These are phyloP conservation scores for Aspergillus versicolor DNA, from an alignment of 2,329 filamentous ascomycete species.

Conservation along the genomic window DNA sequence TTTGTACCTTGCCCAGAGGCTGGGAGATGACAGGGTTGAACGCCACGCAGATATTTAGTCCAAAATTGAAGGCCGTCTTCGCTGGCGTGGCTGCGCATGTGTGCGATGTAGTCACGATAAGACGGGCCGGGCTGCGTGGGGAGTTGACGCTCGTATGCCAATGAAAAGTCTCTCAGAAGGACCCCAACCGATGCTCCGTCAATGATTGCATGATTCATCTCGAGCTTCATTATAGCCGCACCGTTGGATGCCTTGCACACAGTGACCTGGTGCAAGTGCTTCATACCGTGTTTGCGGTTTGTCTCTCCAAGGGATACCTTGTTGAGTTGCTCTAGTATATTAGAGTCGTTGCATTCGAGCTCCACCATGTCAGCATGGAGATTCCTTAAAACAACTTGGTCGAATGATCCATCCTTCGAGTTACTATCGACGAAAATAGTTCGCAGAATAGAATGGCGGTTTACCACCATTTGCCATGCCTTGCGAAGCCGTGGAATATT, in stretches of 20 bases:
- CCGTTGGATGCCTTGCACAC: slow-evolving; percentile 33
- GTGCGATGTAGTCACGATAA: slow-evolving; percentile 41
- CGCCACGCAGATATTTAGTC: slow-evolving; percentile 34
- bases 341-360: slow-evolving; percentile 30
- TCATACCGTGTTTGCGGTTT: slow-evolving; percentile 30
- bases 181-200: slow-evolving; percentile 37
- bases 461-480: slow-evolving; percentile 35
- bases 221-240: slow-evolving; percentile 34
- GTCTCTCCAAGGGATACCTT: slow-evolving; percentile 29
- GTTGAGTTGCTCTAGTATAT: slow-evolving; percentile 27
- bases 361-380: slow-evolving; percentile 31
- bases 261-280: slow-evolving; percentile 35
- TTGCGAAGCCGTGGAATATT: slow-evolving; percentile 27
- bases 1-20: neutral
- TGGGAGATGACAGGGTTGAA: slow-evolving; percentile 33
- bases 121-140: slow-evolving; percentile 27
- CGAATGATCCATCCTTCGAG: slow-evolving; percentile 34
- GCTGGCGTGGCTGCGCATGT: slow-evolving; percentile 27
- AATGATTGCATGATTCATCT: slow-evolving; percentile 41
- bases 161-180: slow-evolving; percentile 30
- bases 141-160: slow-evolving; percentile 33
- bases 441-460: slow-evolving; percentile 34
- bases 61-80: slow-evolving; percentile 32
- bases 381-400: slow-evolving; percentile 37
- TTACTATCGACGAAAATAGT: slow-evolving; percentile 37